These are phyloP conservation scores for Colletotrichum noveboracense DNA, from an alignment of 2,329 filamentous ascomycete genomes.

Conservation along the genomic window DNA sequence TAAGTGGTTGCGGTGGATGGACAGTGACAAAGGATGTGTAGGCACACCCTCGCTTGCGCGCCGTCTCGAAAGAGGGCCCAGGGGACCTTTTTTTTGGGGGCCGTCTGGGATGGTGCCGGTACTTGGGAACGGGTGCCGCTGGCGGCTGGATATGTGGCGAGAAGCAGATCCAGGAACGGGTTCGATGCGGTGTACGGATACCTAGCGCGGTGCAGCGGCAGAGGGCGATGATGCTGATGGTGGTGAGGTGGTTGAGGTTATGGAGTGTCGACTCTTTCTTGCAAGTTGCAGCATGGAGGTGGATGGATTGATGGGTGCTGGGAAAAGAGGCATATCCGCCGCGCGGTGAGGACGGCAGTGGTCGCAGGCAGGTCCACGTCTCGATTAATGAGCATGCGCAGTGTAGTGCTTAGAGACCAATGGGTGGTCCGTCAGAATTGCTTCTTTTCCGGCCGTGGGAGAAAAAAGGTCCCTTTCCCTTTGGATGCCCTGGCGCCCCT, in stretches of 20 bases:
- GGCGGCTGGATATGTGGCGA: constrained; percentile 1
- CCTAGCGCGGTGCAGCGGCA: not conserved
- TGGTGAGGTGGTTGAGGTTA: not conserved
- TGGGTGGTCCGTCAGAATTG: not conserved
- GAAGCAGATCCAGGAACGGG: constrained; percentile 3
- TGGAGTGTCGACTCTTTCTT: not conserved
- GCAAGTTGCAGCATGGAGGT: no score
- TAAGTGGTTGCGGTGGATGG: constrained; percentile 3
- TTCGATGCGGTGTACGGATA: not conserved
- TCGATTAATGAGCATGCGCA: not conserved
- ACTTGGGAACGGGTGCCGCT: not conserved
- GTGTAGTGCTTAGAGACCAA: not conserved
- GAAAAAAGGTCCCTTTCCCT: not conserved
- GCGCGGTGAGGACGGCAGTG: not conserved
- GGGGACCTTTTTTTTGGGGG: not conserved
- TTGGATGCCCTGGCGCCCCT: not conserved
- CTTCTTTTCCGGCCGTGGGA: not conserved
- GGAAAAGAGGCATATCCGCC: not conserved
- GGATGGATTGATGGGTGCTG: not conserved
- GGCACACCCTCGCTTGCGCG: not conserved
- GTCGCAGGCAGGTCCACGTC: constrained; percentile 1
- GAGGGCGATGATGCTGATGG: not conserved
- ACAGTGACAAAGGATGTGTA: not conserved
- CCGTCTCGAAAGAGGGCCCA: not conserved
- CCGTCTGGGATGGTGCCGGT: constrained; percentile 9